Conservation (phyloP, 1,284 basidiomycete genomes). For the Melampsora occidentalis region DNA sequence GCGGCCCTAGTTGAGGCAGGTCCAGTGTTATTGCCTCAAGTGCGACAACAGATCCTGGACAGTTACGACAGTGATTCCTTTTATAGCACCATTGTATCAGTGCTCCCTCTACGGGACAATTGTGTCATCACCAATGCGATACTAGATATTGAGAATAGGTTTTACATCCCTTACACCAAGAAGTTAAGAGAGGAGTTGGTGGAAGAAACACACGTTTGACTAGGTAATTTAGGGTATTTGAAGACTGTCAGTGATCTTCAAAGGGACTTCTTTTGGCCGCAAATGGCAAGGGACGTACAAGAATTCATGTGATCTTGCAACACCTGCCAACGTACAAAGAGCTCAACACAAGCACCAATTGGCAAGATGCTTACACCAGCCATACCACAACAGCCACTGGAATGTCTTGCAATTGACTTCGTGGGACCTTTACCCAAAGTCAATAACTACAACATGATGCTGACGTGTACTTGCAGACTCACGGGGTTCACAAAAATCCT, state of each 20-base stretch:
- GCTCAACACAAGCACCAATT: neutral
- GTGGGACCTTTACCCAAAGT: neutral
- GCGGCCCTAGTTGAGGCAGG: slow-evolving; percentile 1
- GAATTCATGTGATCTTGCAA: too few relatives aligned
- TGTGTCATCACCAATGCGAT: neutral
- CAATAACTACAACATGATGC: slow-evolving; percentile 5
- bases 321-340: neutral
- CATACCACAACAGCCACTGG: too few relatives aligned
- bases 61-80: slow-evolving; percentile 4
- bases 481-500: neutral
- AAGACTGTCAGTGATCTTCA: too few relatives aligned
- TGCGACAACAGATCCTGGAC: neutral
- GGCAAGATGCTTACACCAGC: neutral
- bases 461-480: slow-evolving; percentile 1
- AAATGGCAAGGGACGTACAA: too few relatives aligned
- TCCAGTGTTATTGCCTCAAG: neutral
- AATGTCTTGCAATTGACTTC: too few relatives aligned
- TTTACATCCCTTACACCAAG: slow-evolving; percentile 14
- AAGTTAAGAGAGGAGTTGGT: too few relatives aligned
- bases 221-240: too few relatives aligned
- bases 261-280: too few relatives aligned
- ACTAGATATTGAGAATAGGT: neutral
- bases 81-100: neutral
- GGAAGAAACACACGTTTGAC: too few relatives aligned
- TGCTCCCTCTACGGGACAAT: neutral